Percentiles rank a stretch among this genome's conserved stretches.
These are phyloP conservation scores for Nigrospora osmanthi DNA, from an alignment of 2,329 filamentous ascomycete species.

Conservation along the genomic window DNA sequence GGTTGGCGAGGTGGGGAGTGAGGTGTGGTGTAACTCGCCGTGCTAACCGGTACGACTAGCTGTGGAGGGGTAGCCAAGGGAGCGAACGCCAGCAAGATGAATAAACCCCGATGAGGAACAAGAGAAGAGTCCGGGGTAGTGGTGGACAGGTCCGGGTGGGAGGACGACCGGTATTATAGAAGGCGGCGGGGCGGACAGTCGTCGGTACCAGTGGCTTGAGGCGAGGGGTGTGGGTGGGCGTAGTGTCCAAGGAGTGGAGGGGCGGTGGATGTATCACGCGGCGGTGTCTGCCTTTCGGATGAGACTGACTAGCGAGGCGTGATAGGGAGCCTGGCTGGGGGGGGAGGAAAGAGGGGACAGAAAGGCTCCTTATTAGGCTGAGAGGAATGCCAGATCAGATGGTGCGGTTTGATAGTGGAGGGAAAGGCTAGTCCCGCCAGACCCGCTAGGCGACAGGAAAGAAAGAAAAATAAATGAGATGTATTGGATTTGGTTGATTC, in stretches of 20 bases:
- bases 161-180: slow-evolving; percentile 3
- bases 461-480: slow-evolving; percentile 13
- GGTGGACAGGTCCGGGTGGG: background rate
- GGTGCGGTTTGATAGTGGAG: background rate
- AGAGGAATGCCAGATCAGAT: background rate
- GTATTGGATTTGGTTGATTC: slow-evolving; percentile 8
- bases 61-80: background rate
- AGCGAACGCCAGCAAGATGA: background rate
- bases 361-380: background rate
- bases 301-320: too few species aligned
- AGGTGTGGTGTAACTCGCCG: slow-evolving; percentile 12
- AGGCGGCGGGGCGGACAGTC: slow-evolving; percentile 7
- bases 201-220: slow-evolving; percentile 2
- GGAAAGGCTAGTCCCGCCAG: slow-evolving; percentile 2
- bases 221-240: slow-evolving; percentile 6
- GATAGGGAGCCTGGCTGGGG: background rate
- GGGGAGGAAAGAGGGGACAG: background rate
- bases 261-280: slow-evolving; percentile 18
- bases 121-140: slow-evolving; percentile 1
- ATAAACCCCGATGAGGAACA: background rate
- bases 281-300: slow-evolving; percentile 11
- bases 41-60: background rate
- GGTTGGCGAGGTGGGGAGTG: slow-evolving; percentile 7
- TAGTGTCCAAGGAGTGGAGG: background rate
- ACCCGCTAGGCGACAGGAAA: slow-evolving; percentile 5